Evolutionary conservation across 2,329 filamentous ascomycete genomes (phyloP).

Genomic region (Fusarium sp.): DNA sequence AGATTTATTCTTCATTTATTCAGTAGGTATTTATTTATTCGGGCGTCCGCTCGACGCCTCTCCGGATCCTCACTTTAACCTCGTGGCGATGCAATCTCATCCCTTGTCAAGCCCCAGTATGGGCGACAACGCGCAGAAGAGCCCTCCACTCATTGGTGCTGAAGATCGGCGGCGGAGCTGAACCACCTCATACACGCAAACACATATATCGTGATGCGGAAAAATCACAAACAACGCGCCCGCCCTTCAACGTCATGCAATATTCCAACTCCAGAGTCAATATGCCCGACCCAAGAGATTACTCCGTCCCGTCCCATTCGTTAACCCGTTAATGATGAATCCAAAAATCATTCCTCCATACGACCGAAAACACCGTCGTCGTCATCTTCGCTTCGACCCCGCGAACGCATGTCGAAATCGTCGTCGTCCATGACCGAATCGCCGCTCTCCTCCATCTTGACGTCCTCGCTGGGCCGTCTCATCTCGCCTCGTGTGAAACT

Average conservation of each 20-base stretch:
- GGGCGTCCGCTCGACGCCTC: slow-evolving; percentile 71
- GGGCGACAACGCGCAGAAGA: slow-evolving; percentile 44
- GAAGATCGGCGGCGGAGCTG: slow-evolving; percentile 71
- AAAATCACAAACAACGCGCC: slow-evolving; percentile 57
- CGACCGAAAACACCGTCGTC: slow-evolving; percentile 95
- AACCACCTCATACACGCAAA: slow-evolving; percentile 61
- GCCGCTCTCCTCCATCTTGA: slow-evolving; percentile 75
- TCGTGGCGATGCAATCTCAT: slow-evolving; percentile 66
- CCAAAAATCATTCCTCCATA: slow-evolving; percentile 82
- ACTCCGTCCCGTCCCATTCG: slow-evolving; percentile 36
- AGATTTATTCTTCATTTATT: slow-evolving; percentile 44
- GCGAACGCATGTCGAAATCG: slow-evolving; percentile 70
- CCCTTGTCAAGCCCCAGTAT: slow-evolving; percentile 33
- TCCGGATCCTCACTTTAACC: slow-evolving; percentile 76
- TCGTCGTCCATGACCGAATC: slow-evolving; percentile 74
- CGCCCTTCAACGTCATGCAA: slow-evolving; percentile 48
- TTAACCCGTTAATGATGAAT: slow-evolving; percentile 41
- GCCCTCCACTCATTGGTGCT: slow-evolving; percentile 75
- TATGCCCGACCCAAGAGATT: slow-evolving; percentile 44
- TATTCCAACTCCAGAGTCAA: slow-evolving; percentile 48
- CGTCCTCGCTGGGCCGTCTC: slow-evolving; percentile 64
- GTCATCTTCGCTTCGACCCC: slow-evolving; percentile 82
- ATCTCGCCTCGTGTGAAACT: slow-evolving; percentile 71
- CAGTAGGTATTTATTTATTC: slow-evolving; percentile 52
- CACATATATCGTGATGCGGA: slow-evolving; percentile 61